These are phyloP conservation scores for Rickenella mellea DNA, from an alignment of 768 basidiomycete genomes.

Conservation along the genomic window DNA sequence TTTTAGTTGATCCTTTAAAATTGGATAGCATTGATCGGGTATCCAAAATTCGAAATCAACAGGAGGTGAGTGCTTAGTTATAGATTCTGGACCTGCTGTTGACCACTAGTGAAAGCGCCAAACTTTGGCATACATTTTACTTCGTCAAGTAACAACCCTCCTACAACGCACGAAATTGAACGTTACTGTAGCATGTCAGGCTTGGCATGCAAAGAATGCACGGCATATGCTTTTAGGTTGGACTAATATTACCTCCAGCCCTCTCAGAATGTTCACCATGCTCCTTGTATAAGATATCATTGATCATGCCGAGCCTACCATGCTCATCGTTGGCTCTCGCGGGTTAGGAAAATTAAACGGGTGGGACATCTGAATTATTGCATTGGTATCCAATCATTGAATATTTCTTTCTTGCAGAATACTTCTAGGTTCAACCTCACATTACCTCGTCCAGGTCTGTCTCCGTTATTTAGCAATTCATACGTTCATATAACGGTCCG, in stretches of 20 bases:
- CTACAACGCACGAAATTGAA: slow-evolving; percentile 87
- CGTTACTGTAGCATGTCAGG: slow-evolving; percentile 84
- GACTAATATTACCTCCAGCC: slow-evolving; percentile 8
- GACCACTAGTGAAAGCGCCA: slow-evolving; percentile 50
- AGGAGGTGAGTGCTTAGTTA: slow-evolving; percentile 53
- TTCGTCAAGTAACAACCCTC: slow-evolving; percentile 80
- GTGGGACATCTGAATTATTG: slow-evolving; percentile 35
- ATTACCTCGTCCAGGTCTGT: slow-evolving; percentile 79
- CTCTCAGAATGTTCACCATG: no score
- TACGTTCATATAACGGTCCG: slow-evolving; percentile 5
- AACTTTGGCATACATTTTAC: slow-evolving; percentile 78
- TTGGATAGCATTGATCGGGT: slow-evolving; percentile 69
- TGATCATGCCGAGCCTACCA: slow-evolving; percentile 77
- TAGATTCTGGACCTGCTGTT: not conserved
- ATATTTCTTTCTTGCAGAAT: slow-evolving; percentile 40
- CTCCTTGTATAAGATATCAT: slow-evolving; percentile 59
- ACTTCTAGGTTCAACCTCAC: slow-evolving; percentile 87
- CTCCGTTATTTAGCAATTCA: slow-evolving; percentile 1
- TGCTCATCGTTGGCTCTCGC: slow-evolving; percentile 94
- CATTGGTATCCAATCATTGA: slow-evolving; percentile 3
- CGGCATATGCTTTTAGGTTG: slow-evolving; percentile 78
- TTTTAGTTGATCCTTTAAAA: slow-evolving; percentile 53
- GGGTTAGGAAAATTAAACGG: slow-evolving; percentile 83
- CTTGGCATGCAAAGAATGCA: slow-evolving; percentile 94
- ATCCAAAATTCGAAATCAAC: slow-evolving; percentile 77